Evolutionary conservation across 106 monocot species (phyloP), one percentile per base, ranked within the genome.

Genomic region (Chionographis japonica): DNA sequence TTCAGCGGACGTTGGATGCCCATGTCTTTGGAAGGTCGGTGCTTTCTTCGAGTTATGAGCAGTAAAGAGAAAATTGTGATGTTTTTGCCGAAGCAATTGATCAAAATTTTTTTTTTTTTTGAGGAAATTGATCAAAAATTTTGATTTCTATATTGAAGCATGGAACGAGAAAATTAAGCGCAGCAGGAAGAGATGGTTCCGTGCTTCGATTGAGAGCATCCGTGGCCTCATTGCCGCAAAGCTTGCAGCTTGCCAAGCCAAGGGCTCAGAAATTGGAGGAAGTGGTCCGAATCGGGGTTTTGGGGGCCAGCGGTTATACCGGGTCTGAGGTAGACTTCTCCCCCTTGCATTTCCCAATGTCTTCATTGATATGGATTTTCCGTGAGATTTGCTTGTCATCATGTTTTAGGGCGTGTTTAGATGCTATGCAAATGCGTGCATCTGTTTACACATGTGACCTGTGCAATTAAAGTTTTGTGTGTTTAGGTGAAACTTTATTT

Each of bases 271-370:
- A 70, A 42, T 73, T 70, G 13, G 70, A 71, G 60, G 73, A 85
- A 50, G 37, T 50, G 4, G 76, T 85, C 7, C 75, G 68, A 3
- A 51, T 89, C 70, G 89, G 68, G 57, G 77, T 89, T 51, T 51
- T 89, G 49, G 89, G 85, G 2, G 89, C 89, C 19, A 89, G 89
- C 66, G 89, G 89, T 6, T 89, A 89, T 60, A 89, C 89, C 46
- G 89, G 89, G 42, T 81, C 89, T n/a, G 89, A 89, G 79, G 89
- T 85, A 65, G 10, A 58, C 40, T 9, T 41, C 12, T 63, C 56
- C 66, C 36, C 67, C 11, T n/a, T 51, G 36, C 11, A 9, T 38
- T 37, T 60, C 20, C 14, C n/a, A 11, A 61, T 50, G 12, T 5
- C 39, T 35, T 54, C 15, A 20, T 4, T 43, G 27, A 12, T 40